phyloP scores from a whole-genome alignment of 805 yeast species.

The Monosporozyma aquatica region DNA sequence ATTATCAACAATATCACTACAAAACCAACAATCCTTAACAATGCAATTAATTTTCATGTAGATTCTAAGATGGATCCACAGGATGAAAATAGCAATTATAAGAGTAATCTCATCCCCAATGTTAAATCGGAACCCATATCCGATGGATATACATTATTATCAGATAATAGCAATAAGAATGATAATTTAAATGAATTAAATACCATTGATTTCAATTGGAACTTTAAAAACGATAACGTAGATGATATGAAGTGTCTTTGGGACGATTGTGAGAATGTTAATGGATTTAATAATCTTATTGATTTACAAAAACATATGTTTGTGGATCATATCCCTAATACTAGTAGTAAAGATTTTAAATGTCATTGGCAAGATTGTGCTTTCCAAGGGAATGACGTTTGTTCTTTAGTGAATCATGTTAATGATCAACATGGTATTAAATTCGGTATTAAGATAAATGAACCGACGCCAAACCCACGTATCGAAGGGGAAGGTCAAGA shows the following conservation, averaged over 20 bases:
- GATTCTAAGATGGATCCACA: not conserved
- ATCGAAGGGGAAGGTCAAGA: not conserved
- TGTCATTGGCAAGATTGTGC: slow-evolving; percentile 78
- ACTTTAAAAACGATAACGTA: slow-evolving; percentile 21
- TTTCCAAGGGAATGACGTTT: slow-evolving; percentile 44
- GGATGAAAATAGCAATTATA: not conserved
- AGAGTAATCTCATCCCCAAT: not conserved
- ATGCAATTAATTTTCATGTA: slow-evolving; percentile 1
- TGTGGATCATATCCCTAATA: slow-evolving; percentile 36
- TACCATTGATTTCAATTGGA: slow-evolving; percentile 38
- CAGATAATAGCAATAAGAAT: not conserved
- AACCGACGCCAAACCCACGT: slow-evolving; percentile 4
- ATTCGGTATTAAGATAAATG: slow-evolving; percentile 23
- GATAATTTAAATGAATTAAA: slow-evolving; percentile 4
- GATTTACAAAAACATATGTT: slow-evolving; percentile 45
- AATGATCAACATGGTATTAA: slow-evolving; percentile 38
- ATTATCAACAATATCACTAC: too few species aligned
- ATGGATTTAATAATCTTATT: slow-evolving; percentile 29
- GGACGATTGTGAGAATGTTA: slow-evolving; percentile 47
- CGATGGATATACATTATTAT: not conserved
- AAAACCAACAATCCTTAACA: not conserved
- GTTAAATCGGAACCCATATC: not conserved
- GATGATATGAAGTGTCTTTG: slow-evolving; percentile 47
- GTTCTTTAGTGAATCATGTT: slow-evolving; percentile 51
- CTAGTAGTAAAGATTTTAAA: not conserved